Percentiles rank a stretch among this genome's conserved stretches.
Conservation (phyloP, 2,329 filamentous ascomycete genomes). For the Zymoseptoria ardabiliae region DNA sequence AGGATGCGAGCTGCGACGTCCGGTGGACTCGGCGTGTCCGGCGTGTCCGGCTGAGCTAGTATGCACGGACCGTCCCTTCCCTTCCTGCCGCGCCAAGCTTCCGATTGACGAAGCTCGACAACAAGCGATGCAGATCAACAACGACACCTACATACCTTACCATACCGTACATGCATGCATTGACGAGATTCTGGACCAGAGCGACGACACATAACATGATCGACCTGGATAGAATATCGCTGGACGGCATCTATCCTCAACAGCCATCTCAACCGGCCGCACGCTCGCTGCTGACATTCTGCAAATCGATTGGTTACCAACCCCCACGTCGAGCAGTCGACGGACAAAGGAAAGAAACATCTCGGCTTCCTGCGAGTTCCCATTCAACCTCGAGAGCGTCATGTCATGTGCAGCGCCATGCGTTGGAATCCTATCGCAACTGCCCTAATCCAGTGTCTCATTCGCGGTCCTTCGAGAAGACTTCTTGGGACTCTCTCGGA, state of each 20-base stretch:
- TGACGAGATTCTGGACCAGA: not conserved
- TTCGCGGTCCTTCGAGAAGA: conserved; percentile 23
- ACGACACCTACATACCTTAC: conserved; percentile 5
- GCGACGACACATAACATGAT: not conserved
- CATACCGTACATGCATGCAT: too few relatives aligned
- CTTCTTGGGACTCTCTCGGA: conserved; percentile 18
- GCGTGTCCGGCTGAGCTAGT: not conserved
- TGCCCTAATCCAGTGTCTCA: conserved; percentile 18
- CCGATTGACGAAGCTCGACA: not conserved
- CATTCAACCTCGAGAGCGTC: not conserved
- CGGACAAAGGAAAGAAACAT: conserved; percentile 2
- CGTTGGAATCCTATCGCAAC: conserved; percentile 11
- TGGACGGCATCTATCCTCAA: not conserved
- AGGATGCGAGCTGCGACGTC: conserved; percentile 5
- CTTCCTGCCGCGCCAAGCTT: conserved; percentile 6
- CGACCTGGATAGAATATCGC: not conserved
- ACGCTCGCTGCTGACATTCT: conserved; percentile 2
- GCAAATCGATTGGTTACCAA: conserved; percentile 9
- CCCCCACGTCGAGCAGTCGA: conserved; percentile 1
- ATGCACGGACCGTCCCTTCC: conserved; percentile 5
- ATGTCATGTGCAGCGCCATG: conserved; percentile 17
- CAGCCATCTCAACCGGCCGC: not conserved
- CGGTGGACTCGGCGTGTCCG: not conserved
- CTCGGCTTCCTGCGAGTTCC: not conserved
- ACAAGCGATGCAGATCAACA: not conserved